Conservation (phyloP, 208 protist genomes). For the Porcisia hertigi region DNA sequence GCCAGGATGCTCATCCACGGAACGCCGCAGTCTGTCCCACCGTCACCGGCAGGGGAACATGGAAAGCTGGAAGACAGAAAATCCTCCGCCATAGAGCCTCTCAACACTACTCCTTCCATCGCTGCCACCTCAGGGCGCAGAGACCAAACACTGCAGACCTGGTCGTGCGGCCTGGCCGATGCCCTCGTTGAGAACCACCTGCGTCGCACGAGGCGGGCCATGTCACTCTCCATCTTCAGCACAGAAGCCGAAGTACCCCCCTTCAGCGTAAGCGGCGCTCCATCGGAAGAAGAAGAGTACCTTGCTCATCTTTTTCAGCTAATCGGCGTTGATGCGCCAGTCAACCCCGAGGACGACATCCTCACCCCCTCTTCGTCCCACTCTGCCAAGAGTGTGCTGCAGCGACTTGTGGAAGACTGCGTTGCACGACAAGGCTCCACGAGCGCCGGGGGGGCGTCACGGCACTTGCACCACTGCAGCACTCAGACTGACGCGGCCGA, state of each 20-base stretch:
- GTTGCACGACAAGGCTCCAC: conserved; percentile 11
- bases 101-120: background rate
- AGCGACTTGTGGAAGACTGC: conserved; percentile 40
- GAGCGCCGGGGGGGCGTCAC: conserved; percentile 9
- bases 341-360: conserved; percentile 29
- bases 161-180: conserved; percentile 64
- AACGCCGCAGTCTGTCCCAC: conserved; percentile 16
- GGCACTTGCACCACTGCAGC: conserved; percentile 42
- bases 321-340: background rate
- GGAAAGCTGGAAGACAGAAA: conserved; percentile 9
- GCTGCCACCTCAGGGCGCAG: conserved; percentile 7
- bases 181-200: conserved; percentile 84
- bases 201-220: conserved; percentile 61
- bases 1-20: conserved; percentile 22
- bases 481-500: conserved; percentile 60
- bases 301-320: conserved; percentile 48
- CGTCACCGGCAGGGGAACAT: background rate
- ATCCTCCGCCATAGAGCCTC: background rate
- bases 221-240: conserved; percentile 83
- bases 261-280: conserved; percentile 39
- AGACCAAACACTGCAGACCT: conserved; percentile 34
- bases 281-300: conserved; percentile 48
- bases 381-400: conserved; percentile 61
- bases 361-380: conserved; percentile 14
- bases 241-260: conserved; percentile 80